Evolutionary conservation across 1,139 yeast species (phyloP).

Genomic region (Yamadazyma spencermartinsiae): DNA sequence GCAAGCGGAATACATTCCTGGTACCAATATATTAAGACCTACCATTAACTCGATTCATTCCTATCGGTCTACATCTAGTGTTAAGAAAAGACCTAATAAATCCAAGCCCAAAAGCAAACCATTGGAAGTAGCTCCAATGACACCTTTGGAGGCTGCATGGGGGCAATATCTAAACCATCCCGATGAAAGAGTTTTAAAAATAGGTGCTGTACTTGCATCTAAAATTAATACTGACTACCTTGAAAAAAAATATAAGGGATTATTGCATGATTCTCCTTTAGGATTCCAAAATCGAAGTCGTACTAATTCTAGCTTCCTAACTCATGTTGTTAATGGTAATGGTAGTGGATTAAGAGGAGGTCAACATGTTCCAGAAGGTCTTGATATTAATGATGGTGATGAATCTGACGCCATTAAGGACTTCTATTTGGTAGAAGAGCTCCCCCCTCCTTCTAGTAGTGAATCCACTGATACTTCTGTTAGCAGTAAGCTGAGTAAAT

Average conservation of each 20-base stretch:
- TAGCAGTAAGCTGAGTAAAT: slow-evolving; percentile 16
- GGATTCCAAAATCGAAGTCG: slow-evolving; percentile 32
- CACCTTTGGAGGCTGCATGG: slow-evolving; percentile 71
- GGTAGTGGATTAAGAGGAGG: slow-evolving; percentile 31
- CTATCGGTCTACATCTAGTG: slow-evolving; percentile 22
- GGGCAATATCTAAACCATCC: slow-evolving; percentile 53
- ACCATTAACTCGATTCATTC: slow-evolving; percentile 44
- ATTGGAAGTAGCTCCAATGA: slow-evolving; percentile 54
- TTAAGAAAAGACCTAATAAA: slow-evolving; percentile 14
- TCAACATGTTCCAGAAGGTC: slow-evolving; percentile 12
- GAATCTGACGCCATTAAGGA: slow-evolving; percentile 35
- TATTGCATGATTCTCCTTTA: slow-evolving; percentile 61
- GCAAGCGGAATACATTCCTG: slow-evolving; percentile 49
- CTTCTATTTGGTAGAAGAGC: slow-evolving; percentile 25
- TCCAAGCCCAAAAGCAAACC: slow-evolving; percentile 27
- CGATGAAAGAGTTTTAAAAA: slow-evolving; percentile 70
- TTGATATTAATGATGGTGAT: slow-evolving; percentile 15
- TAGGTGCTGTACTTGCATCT: slow-evolving; percentile 52
- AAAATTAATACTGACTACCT: slow-evolving; percentile 45
- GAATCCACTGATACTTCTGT: slow-evolving; percentile 7
- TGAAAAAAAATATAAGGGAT: slow-evolving; percentile 58
- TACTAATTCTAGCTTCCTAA: slow-evolving; percentile 33
- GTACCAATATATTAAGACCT: slow-evolving; percentile 59
- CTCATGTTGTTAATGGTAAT: slow-evolving; percentile 59
- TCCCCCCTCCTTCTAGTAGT: slow-evolving; percentile 12